Percentiles rank a stretch among this genome's conserved stretches.
These are phyloP conservation scores for Trichoderma koningiopsis DNA, from an alignment of 2,329 filamentous ascomycete species.

Conservation along the genomic window DNA sequence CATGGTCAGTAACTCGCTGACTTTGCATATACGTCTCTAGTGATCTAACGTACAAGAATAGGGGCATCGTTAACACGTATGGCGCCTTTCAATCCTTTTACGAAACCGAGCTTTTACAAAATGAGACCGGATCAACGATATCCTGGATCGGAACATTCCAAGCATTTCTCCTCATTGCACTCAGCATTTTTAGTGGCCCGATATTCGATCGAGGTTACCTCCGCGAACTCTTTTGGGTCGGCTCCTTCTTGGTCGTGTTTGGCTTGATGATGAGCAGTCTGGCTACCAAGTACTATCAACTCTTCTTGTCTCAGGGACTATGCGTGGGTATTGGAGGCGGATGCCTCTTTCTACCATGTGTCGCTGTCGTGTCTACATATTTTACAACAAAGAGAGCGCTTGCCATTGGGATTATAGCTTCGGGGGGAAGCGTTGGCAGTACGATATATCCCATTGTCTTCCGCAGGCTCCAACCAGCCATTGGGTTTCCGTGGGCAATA, in stretches of 20 bases:
- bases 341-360: slow-evolving; percentile 42
- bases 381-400: slow-evolving; percentile 39
- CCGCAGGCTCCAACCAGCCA: slow-evolving; percentile 33
- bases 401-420: slow-evolving; percentile 47
- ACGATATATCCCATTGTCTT: slow-evolving; percentile 44
- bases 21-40: background rate
- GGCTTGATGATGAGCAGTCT: slow-evolving; percentile 45
- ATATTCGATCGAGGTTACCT: slow-evolving; percentile 46
- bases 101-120: slow-evolving; percentile 24
- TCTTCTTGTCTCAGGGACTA: slow-evolving; percentile 26
- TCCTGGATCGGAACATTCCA: slow-evolving; percentile 44
- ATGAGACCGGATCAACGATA: slow-evolving; percentile 33
- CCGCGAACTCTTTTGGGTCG: slow-evolving; percentile 36
- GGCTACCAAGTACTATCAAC: slow-evolving; percentile 44
- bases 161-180: slow-evolving; percentile 42
- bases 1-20: background rate
- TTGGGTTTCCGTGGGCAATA: slow-evolving; percentile 42
- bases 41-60: slow-evolving; percentile 11
- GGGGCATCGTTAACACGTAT: slow-evolving; percentile 40
- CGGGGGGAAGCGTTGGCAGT: slow-evolving; percentile 44
- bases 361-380: slow-evolving; percentile 46
- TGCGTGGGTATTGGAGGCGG: slow-evolving; percentile 46
- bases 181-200: slow-evolving; percentile 43
- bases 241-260: slow-evolving; percentile 40
- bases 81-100: slow-evolving; percentile 43